Percentiles rank a stretch among this genome's conserved stretches.
phyloP scores from a whole-genome alignment of 2,329 filamentous ascomycete genomes.

The Dactylellina sp. region DNA sequence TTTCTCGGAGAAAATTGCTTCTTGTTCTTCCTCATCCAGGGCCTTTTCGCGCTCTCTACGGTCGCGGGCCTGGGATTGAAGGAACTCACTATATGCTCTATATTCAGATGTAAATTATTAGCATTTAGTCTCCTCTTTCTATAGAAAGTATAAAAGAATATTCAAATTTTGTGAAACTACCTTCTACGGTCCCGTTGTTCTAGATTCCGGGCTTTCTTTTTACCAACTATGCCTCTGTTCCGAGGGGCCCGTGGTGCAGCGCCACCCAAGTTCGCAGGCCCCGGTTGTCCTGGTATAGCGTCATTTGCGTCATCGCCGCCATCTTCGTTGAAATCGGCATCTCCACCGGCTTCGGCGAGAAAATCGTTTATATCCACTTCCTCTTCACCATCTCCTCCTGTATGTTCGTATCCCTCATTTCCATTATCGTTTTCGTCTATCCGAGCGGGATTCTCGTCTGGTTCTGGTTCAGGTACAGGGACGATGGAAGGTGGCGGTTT shows the following conservation, averaged over 20 bases:
- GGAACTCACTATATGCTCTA: slow-evolving; percentile 50
- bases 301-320: not conserved
- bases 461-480: not conserved
- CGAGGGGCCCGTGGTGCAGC: slow-evolving; percentile 6
- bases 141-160: not conserved
- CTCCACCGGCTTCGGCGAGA: slow-evolving; percentile 43
- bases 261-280: slow-evolving; percentile 12
- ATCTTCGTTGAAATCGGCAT: slow-evolving; percentile 13
- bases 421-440: not conserved
- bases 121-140: no score
- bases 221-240: slow-evolving; percentile 48
- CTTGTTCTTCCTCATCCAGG: slow-evolving; percentile 37
- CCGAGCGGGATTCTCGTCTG: not conserved
- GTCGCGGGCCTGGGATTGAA: slow-evolving; percentile 42
- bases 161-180: slow-evolving; percentile 18
- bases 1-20: slow-evolving; percentile 43
- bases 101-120: not conserved
- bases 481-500: slow-evolving; percentile 8
- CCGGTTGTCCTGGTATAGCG: not conserved
- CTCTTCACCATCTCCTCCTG: slow-evolving; percentile 32
- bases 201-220: slow-evolving; percentile 54
- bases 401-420: not conserved
- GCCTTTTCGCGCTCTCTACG: slow-evolving; percentile 42
- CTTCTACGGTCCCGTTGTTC: slow-evolving; percentile 53
- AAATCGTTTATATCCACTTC: slow-evolving; percentile 37